Evolutionary conservation across 2,329 filamentous ascomycete species (phyloP).

Genomic region (Colletotrichum sp.): DNA sequence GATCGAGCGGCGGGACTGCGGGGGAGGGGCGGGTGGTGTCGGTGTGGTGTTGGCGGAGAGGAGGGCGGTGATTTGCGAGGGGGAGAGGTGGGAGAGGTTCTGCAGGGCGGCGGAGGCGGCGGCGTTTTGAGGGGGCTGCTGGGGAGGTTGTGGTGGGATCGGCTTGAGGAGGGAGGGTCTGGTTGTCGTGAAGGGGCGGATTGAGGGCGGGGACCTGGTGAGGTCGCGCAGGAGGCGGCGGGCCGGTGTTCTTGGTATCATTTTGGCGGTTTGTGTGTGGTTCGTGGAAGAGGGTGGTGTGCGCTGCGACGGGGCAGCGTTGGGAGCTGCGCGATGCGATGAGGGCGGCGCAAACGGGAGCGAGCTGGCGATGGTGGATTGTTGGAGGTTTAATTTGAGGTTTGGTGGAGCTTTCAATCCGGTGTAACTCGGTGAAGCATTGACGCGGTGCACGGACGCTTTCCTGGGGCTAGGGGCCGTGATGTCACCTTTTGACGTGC

Average conservation of each 20-base stretch:
- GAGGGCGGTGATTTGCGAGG: conserved; percentile 21
- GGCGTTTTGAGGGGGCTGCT: not conserved
- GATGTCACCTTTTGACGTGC: conserved; percentile 11
- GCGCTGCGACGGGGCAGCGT: not conserved
- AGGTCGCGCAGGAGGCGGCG: conserved; percentile 15
- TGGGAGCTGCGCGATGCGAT: not conserved
- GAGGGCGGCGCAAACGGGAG: not conserved
- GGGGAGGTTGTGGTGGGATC: not conserved
- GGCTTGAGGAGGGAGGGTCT: not conserved
- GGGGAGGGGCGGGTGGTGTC: not conserved
- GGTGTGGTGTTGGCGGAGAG: conserved; percentile 1
- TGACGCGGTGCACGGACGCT: not conserved
- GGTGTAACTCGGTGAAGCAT: not conserved
- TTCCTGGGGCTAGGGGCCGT: not conserved
- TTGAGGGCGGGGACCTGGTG: not conserved
- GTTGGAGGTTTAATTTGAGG: not conserved
- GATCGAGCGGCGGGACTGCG: not conserved
- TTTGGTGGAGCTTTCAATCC: not conserved
- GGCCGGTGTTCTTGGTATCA: conserved; percentile 8
- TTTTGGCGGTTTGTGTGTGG: not conserved
- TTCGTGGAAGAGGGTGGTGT: not conserved
- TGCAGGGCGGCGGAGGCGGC: conserved; percentile 11
- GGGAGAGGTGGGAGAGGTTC: conserved; percentile 22
- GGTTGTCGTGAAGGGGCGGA: conserved; percentile 9
- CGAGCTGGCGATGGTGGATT: not conserved